Evolutionary conservation across 176 grass and related monocot genomes (phyloP).

Genomic region (Echinochloa phyllopogon): DNA sequence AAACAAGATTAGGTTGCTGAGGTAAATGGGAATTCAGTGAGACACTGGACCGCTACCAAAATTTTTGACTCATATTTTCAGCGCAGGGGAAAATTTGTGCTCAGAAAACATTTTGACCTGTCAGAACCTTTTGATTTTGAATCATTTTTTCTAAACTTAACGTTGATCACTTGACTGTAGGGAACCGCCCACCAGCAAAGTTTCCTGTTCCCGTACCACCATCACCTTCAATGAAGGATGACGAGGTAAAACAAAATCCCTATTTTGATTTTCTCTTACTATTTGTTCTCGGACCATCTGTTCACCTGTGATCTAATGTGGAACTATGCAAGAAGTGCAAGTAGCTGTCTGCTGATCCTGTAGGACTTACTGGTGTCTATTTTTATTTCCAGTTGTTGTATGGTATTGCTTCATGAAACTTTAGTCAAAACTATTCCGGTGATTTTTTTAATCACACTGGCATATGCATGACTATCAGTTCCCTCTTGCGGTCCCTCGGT

Average conservation of each 20-base stretch:
- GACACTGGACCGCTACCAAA: neutral
- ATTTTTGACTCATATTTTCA: neutral
- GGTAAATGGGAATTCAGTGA: slow-evolving; percentile 1
- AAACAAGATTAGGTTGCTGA: neutral
- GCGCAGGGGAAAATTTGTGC: neutral
- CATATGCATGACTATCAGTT: slow-evolving; percentile 38
- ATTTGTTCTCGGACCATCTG: slow-evolving; percentile 14
- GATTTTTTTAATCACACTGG: slow-evolving; percentile 11
- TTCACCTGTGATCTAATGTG: neutral
- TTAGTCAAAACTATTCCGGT: neutral
- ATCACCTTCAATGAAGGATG: slow-evolving; percentile 70
- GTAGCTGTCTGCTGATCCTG: slow-evolving; percentile 4
- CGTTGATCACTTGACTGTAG: slow-evolving; percentile 55
- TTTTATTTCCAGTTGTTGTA: neutral
- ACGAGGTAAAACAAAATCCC: slow-evolving; percentile 64
- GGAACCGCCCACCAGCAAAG: slow-evolving; percentile 82
- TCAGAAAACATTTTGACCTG: slow-evolving; percentile 12
- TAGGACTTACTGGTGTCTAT: slow-evolving; percentile 13
- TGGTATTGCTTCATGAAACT: slow-evolving; percentile 16
- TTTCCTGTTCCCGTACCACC: slow-evolving; percentile 83
- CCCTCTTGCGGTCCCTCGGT: slow-evolving; percentile 15
- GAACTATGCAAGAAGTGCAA: slow-evolving; percentile 20
- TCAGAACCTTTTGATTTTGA: neutral
- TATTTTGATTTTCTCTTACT: neutral
- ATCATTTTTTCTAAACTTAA: slow-evolving; percentile 29